A percentile compares a stretch with the other conserved stretches of the same genome.
phyloP scores from a whole-genome alignment of 164 flowering plant species.

The Aristolochia contorta region DNA sequence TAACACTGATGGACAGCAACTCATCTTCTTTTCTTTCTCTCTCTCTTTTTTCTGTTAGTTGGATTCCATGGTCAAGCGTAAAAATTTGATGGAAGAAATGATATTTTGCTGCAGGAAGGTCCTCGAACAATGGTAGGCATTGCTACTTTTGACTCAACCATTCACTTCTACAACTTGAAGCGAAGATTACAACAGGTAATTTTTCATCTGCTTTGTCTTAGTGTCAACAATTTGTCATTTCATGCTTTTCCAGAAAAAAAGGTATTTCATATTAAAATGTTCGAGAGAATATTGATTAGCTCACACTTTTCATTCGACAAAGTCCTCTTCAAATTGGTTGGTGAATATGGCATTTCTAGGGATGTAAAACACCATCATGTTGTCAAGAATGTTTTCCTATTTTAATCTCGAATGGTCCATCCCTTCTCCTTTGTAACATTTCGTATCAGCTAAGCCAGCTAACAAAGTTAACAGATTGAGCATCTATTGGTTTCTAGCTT shows the following conservation, averaged over 20 bases:
- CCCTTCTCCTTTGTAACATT: no score
- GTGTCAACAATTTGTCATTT: background rate
- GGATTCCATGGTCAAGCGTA: background rate
- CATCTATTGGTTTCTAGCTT: no score
- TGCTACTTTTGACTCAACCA: conserved; percentile 94
- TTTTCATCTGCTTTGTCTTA: background rate
- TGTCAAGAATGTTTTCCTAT: no score
- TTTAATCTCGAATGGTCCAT: no score
- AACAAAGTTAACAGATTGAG: no score
- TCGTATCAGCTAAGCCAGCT: no score
- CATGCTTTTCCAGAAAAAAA: background rate
- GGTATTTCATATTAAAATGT: no score
- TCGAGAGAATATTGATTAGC: background rate
- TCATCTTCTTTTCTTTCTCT: no score
- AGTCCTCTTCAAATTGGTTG: no score
- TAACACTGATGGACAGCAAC: background rate
- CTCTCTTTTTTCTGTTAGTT: background rate
- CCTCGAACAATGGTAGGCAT: conserved; percentile 92
- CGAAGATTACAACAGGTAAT: conserved; percentile 85
- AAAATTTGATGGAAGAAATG: conserved; percentile 1
- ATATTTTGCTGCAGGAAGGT: conserved; percentile 61
- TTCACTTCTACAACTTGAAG: conserved; percentile 93
- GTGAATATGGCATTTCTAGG: no score
- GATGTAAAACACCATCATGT: no score
- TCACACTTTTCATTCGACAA: background rate